Base-by-base conservation (phyloP, 2,329 filamentous ascomycete genomes). In the Pseudogymnoascus sp. region DNA sequence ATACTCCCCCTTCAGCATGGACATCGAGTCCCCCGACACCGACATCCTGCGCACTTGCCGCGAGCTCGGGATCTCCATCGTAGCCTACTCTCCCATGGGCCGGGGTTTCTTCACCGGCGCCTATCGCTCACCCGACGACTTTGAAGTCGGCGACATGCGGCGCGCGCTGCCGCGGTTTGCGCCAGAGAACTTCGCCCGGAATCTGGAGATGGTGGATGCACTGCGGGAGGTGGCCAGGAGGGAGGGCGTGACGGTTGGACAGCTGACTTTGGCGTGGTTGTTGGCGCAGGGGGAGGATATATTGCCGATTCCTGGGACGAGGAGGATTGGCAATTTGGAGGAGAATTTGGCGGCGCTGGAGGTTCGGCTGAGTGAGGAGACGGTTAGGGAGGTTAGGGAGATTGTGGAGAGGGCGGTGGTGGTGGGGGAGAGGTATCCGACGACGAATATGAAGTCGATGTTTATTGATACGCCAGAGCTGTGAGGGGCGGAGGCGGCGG, bases 11-110 rank as follows among this genome's bases (percentile, higher is more conserved):
- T 85, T 81, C 70, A 72, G 77, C 2, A 77, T 87, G 33, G 81
- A 85, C 40, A 84, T 89, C 65, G 87, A 90, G 69, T 71, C 74
- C 3, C 70, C 75, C 0, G 72, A 76, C 41, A 79, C 78, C 0
- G 71, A 78, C 24, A 73, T 88, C 1, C 74, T 87, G 1, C 72
- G 77, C 28, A 84, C 84, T 0, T 82, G 78, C 64, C 78, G 81
- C n/a, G 82, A 87, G 69, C 79, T 88, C 2, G 84, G 84, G 1
- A 75, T 85, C 2, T 75, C 82, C 0, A 74, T 84, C 5, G 78
- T 89, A 2, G 80, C 82, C 1, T 87, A 85, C 73, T 81, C 79
- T 14, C 85, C 85, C 1, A 78, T 89, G 2, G 84, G 84, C 2
- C 78, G 84, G 1, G 85, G 85, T 8, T 72, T 88, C 64, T 69